phyloP scores from a whole-genome alignment of 2,329 filamentous ascomycete species.

The Fusarium aywerte region DNA sequence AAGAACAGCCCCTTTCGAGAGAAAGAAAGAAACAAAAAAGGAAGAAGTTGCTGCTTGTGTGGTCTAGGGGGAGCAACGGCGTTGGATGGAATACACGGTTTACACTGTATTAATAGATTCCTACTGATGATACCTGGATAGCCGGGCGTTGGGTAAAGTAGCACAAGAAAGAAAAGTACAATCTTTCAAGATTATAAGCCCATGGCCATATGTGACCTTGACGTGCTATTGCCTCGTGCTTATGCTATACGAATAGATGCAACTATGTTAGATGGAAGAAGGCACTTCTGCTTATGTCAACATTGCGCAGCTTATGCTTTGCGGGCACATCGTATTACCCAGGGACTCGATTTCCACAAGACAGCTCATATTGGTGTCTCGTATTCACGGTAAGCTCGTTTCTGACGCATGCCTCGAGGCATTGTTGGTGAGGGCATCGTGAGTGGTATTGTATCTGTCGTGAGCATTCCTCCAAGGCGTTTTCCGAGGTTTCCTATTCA shows the following conservation, averaged over 20 bases:
- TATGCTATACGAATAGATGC: not conserved
- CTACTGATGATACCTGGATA: constrained; percentile 36
- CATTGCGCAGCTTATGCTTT: not conserved
- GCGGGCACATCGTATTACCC: not conserved
- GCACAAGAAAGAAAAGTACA: constrained; percentile 13
- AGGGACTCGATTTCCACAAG: not conserved
- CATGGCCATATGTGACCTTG: not conserved
- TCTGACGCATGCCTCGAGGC: not conserved
- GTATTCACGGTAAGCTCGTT: constrained; percentile 2
- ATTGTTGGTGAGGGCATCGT: not conserved
- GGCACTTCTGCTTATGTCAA: not conserved
- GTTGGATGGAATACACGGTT: constrained; percentile 24
- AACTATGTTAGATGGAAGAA: not conserved
- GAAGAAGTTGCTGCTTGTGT: not conserved
- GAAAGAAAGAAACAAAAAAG: not conserved
- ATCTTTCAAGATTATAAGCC: not conserved
- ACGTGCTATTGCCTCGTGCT: not conserved
- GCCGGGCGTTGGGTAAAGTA: constrained; percentile 27
- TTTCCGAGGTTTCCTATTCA: not conserved
- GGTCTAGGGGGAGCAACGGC: constrained; percentile 7
- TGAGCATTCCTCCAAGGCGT: not conserved
- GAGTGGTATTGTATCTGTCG: not conserved
- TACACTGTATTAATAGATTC: constrained; percentile 37
- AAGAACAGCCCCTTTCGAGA: not conserved
- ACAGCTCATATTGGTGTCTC: not conserved